Conservation (phyloP, 2,329 filamentous ascomycete genomes). For the Arthrobotrys entomopaga region DNA sequence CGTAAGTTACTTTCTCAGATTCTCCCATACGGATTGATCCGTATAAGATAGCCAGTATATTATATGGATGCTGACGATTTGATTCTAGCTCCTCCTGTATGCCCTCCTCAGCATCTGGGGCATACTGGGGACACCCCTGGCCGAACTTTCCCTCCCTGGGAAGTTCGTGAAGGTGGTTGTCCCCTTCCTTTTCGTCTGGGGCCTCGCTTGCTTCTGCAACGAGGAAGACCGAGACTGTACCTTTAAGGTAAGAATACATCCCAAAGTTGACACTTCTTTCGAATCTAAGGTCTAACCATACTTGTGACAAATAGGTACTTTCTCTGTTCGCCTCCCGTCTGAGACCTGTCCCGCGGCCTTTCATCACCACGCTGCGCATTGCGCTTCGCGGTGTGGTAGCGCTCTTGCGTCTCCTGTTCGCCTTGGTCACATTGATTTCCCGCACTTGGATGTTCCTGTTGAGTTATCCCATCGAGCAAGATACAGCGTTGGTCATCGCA, state of each 20-base stretch:
- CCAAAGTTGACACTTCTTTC: no score
- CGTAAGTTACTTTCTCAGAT: conserved; percentile 25
- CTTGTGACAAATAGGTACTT: conserved; percentile 20
- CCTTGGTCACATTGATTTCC: neutral
- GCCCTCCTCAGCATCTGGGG: conserved; percentile 12
- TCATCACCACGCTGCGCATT: conserved; percentile 11
- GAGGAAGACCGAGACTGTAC: conserved; percentile 24
- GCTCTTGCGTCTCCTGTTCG: conserved; percentile 22
- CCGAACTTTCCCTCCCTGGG: conserved; percentile 31
- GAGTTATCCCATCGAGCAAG: conserved; percentile 1
- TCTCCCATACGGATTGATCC: neutral
- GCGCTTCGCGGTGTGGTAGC: conserved; percentile 1
- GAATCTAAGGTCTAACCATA: neutral
- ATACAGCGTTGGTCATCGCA: neutral
- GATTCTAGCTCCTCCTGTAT: conserved; percentile 33
- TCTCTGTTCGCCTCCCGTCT: neutral
- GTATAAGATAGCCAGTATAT: no score
- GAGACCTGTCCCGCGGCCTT: neutral
- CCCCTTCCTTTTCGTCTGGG: conserved; percentile 40
- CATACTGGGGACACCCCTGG: conserved; percentile 26
- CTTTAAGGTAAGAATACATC: conserved; percentile 19
- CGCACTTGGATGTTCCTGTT: conserved; percentile 10
- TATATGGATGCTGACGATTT: conserved; percentile 2
- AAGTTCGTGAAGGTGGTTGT: conserved; percentile 43
- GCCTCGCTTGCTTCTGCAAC: conserved; percentile 35